A percentile compares a stretch with the other conserved stretches of the same genome.
These are phyloP conservation scores for Gigaspora rosea DNA, from an alignment of 192 early-diverging fungal genomes.

Conservation along the genomic window DNA sequence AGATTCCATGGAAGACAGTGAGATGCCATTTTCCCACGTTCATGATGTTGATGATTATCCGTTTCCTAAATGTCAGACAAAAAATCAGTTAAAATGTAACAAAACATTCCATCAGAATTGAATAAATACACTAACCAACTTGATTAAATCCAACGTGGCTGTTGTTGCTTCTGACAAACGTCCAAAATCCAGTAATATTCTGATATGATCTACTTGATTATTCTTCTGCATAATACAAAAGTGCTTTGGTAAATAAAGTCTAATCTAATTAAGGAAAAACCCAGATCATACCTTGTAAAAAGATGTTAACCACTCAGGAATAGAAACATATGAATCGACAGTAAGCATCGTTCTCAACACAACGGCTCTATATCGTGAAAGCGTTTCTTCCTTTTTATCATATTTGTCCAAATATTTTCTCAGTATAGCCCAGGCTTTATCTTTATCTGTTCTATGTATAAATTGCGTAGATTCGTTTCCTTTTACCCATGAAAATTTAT, in stretches of 20 bases:
- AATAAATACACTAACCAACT: neutral
- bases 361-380: neutral
- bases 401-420: neutral
- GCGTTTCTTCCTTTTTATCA: neutral
- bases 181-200: neutral
- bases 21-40: too few species aligned
- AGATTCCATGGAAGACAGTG: too few species aligned
- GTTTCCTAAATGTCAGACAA: too few species aligned
- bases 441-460: neutral
- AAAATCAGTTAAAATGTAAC: too few species aligned
- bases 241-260: neutral
- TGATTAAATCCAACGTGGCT: neutral
- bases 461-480: neutral
- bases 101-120: too few species aligned
- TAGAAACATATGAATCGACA: neutral
- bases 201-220: neutral
- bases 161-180: neutral
- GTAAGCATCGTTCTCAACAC: neutral
- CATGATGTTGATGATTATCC: too few species aligned
- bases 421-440: neutral
- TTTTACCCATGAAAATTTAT: neutral
- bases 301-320: neutral
- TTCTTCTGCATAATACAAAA: neutral
- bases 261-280: neutral
- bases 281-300: neutral